Conservation (phyloP, 495 filamentous ascomycete genomes). For the Penicillium verhagenii region DNA sequence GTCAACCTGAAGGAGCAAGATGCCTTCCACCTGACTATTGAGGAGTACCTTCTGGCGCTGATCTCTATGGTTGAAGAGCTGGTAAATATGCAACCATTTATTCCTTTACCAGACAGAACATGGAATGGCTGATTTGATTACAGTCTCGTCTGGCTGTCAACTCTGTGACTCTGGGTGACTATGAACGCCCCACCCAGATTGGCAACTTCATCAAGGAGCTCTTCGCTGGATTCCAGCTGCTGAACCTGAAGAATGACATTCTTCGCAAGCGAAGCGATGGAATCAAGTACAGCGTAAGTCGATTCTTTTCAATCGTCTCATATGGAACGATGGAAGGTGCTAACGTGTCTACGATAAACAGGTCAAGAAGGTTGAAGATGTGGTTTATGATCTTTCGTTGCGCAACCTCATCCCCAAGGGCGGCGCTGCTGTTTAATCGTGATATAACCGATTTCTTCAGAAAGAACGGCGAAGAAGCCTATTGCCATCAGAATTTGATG, state of each 20-base stretch:
- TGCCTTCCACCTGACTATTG: slow-evolving; percentile 90
- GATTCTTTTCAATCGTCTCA: background rate
- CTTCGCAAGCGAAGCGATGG: slow-evolving; percentile 84
- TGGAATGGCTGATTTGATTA: slow-evolving; percentile 20
- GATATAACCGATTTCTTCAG: background rate
- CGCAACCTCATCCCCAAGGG: slow-evolving; percentile 71
- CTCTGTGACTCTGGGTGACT: slow-evolving; percentile 90
- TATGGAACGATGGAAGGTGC: background rate
- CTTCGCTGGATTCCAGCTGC: slow-evolving; percentile 90
- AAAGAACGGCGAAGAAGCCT: background rate
- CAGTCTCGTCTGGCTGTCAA: slow-evolving; percentile 89
- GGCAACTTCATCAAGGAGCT: slow-evolving; percentile 92
- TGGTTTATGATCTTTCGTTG: slow-evolving; percentile 90
- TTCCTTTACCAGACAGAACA: background rate
- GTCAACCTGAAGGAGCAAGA: slow-evolving; percentile 89
- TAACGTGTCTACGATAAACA: slow-evolving; percentile 24
- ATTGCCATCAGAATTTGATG: background rate
- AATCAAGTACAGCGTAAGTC: slow-evolving; percentile 85
- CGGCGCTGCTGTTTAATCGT: slow-evolving; percentile 12
- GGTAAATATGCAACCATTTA: slow-evolving; percentile 32
- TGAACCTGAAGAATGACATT: slow-evolving; percentile 95
- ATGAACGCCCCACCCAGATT: slow-evolving; percentile 76
- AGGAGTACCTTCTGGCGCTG: slow-evolving; percentile 90
- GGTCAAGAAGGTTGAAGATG: slow-evolving; percentile 96
- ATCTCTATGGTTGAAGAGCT: slow-evolving; percentile 89